Base-by-base conservation (phyloP, 1,139 yeast genomes). In the Debaryomyces fabryi region DNA sequence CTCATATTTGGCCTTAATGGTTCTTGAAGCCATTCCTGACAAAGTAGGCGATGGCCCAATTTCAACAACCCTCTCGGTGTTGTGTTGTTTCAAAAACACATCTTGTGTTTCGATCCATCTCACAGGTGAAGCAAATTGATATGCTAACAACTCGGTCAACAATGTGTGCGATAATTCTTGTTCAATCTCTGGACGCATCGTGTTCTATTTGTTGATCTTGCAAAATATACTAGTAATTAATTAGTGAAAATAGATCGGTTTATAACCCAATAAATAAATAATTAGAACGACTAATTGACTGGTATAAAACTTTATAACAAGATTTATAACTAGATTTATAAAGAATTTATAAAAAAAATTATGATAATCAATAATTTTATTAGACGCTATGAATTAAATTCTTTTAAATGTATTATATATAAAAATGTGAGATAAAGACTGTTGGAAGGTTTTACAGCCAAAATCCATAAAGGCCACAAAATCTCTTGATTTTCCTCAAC, bases 51-150 rank as follows among this genome's bases (percentile, higher is more conserved):
- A 91, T 54, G 99, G 99, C 49, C 99, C 99, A 56, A 93, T 89
- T 74, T 93, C 99, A 57, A 93, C 97, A 54, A 93, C 92, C 65
- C 99, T 82, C 76, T 93, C 99, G 54, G 98, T 88, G 72, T 92
- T 91, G 81, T 84, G 88, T 60, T 91, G 95, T 68, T 89, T 88
- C 68, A 93, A 83, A 68, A 93, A 88, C 51, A 92, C 98, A 78
- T 93, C 99, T 74, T 93, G 99, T 53, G 99, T 93, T 71, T 93
- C 99, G 69, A 93, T 95, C 98, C 99, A 93, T 81, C 98, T 86
- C 57, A 93, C 99, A 43, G 99, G 99, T 54, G 98, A 92, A 42
- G 99, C 99, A 67, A 93, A 93, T 73, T 93, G 99, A 75, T 92
- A 93, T 45, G 99, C 98, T 74, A 93, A 81, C 62, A 93, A 83